These are phyloP conservation scores for Nyctanthes arbortristis DNA, from an alignment of 257 asterid species.

Conservation along the genomic window DNA sequence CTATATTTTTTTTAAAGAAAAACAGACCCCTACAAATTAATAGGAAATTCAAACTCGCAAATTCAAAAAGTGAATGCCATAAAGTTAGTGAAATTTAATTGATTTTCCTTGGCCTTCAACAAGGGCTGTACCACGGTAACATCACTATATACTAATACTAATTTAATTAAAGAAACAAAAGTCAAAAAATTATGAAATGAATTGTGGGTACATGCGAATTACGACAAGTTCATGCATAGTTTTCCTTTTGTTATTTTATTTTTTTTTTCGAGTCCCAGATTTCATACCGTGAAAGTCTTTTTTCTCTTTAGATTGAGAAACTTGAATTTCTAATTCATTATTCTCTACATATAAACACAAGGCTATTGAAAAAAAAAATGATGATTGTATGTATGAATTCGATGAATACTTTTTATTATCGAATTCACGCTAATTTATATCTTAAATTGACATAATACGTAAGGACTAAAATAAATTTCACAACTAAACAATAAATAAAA, in stretches of 20 bases:
- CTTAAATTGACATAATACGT: too few relatives aligned
- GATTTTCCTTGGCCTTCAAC: background rate
- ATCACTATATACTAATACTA: background rate
- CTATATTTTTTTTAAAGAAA: too few relatives aligned
- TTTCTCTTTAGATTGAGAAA: background rate
- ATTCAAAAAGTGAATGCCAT: background rate
- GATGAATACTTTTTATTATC: background rate
- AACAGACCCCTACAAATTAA: background rate
- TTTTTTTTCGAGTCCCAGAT: too few relatives aligned
- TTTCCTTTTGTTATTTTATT: too few relatives aligned
- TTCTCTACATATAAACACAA: background rate
- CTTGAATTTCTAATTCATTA: background rate
- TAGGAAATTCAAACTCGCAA: background rate
- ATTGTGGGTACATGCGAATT: background rate
- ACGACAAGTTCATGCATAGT: background rate
- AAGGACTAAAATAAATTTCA: too few relatives aligned
- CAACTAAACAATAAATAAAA: too few relatives aligned
- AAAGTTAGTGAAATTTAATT: background rate
- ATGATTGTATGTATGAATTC: too few relatives aligned
- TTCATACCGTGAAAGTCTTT: too few relatives aligned
- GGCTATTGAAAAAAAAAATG: too few relatives aligned
- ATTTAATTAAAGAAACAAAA: background rate
- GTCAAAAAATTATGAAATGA: background rate
- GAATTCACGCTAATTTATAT: background rate
- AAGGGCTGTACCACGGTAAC: background rate